These are phyloP conservation scores for Harrya chromipes DNA, from an alignment of 768 basidiomycete species.

Conservation along the genomic window DNA sequence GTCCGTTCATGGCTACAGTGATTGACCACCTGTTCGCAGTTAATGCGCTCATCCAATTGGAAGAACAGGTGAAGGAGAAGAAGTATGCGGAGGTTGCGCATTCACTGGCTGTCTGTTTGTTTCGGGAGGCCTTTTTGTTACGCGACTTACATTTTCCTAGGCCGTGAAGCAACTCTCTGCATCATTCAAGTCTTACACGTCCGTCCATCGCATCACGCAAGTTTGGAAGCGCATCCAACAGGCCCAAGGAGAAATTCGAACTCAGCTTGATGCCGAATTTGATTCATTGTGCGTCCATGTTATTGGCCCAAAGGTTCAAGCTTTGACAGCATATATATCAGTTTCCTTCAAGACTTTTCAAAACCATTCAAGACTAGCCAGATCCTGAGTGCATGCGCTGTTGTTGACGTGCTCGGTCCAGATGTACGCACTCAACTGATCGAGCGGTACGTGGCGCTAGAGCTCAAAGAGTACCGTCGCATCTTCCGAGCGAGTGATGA, in stretches of 20 bases:
- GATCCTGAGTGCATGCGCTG: conserved; percentile 82
- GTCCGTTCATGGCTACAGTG: background rate
- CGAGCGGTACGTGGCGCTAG: conserved; percentile 84
- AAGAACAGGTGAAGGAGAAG: conserved; percentile 72
- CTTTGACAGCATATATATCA: conserved; percentile 28
- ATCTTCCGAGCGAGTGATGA: conserved; percentile 94
- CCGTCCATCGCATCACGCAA: conserved; percentile 72
- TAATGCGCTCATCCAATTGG: conserved; percentile 77
- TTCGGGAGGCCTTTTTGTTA: conserved; percentile 12
- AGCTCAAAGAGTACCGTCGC: conserved; percentile 92
- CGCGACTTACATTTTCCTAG: conserved; percentile 36
- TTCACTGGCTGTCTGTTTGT: conserved; percentile 63
- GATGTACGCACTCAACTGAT: conserved; percentile 82
- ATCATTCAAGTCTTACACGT: conserved; percentile 75
- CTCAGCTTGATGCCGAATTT: conserved; percentile 84
- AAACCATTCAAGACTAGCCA: conserved; percentile 61
- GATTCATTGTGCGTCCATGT: conserved; percentile 77
- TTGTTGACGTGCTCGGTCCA: conserved; percentile 81
- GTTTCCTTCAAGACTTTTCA: conserved; percentile 76
- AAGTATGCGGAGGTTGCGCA: conserved; percentile 83
- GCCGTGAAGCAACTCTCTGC: conserved; percentile 84
- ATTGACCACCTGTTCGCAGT: conserved; percentile 42
- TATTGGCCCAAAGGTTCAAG: background rate
- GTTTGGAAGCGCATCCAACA: conserved; percentile 80
- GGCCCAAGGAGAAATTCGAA: conserved; percentile 77